These are phyloP conservation scores for Sporothrix mexicana DNA, from an alignment of 2,329 filamentous ascomycete species.

Conservation along the genomic window DNA sequence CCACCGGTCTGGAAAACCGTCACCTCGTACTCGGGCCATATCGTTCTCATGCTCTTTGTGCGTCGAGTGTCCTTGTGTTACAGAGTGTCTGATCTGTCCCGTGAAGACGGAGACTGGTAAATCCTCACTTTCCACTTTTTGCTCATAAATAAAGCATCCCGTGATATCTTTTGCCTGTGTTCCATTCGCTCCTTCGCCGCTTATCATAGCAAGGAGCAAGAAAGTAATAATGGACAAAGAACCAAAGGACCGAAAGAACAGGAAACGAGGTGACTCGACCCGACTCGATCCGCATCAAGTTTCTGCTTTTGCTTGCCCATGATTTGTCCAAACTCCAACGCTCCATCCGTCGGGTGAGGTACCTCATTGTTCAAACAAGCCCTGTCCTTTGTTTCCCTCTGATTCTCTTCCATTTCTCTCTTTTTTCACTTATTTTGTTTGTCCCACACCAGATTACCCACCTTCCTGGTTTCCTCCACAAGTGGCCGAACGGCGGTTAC, in stretches of 20 bases:
- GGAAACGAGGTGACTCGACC: background rate
- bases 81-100: background rate
- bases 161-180: conserved; percentile 1
- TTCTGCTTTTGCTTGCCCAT: background rate
- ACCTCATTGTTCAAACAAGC: no score
- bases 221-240: background rate
- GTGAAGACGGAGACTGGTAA: background rate
- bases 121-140: no score
- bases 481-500: conserved; percentile 20
- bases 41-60: background rate
- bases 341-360: background rate
- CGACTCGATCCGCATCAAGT: conserved; percentile 2
- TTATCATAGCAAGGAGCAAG: background rate
- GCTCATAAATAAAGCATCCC: background rate
- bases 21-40: background rate
- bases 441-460: background rate
- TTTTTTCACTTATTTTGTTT: no score
- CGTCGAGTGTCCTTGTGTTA: background rate
- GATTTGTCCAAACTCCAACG: background rate
- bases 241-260: no score
- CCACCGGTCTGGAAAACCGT: background rate
- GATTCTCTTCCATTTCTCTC: no score
- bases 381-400: background rate
- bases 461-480: conserved; percentile 8
- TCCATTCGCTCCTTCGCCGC: conserved; percentile 3